A percentile compares a stretch with the other conserved stretches of the same genome.
phyloP scores from a whole-genome alignment of 371 early-diverging fungal genomes.

The Apophysomyces elegans region DNA sequence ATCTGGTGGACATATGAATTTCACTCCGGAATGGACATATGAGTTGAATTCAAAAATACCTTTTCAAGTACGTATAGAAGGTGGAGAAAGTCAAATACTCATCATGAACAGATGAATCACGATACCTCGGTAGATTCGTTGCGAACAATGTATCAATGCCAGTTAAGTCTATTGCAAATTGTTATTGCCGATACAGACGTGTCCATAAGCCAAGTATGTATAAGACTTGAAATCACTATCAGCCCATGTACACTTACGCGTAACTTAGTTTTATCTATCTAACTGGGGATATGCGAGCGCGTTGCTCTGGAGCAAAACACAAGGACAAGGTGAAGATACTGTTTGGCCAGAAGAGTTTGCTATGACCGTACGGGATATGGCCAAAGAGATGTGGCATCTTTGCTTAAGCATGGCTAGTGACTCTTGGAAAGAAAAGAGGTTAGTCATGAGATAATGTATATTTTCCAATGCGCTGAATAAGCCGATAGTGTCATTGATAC shows the following conservation, averaged over 20 bases:
- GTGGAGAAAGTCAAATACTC: neutral
- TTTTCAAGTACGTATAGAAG: slow-evolving; percentile 13
- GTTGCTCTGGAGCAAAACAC: neutral
- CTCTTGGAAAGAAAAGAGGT: neutral
- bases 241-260: neutral
- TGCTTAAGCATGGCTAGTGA: neutral
- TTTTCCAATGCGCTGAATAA: neutral
- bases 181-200: neutral
- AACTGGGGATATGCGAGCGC: slow-evolving; percentile 22
- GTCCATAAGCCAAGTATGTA: slow-evolving; percentile 17
- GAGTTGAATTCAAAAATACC: slow-evolving; percentile 34
- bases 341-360: slow-evolving; percentile 2
- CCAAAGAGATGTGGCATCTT: slow-evolving; percentile 3
- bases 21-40: slow-evolving; percentile 44
- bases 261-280: slow-evolving; percentile 30
- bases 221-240: neutral
- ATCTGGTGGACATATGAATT: slow-evolving; percentile 14
- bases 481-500: slow-evolving; percentile 19
- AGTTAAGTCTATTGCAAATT: slow-evolving; percentile 27
- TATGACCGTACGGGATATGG: neutral
- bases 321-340: neutral
- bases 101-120: slow-evolving; percentile 11
- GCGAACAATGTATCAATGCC: slow-evolving; percentile 32
- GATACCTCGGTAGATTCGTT: slow-evolving; percentile 25
- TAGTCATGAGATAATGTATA: neutral